Evolutionary conservation across 805 yeast genomes (phyloP).

Genomic region (Sporopachydermia quercuum): DNA sequence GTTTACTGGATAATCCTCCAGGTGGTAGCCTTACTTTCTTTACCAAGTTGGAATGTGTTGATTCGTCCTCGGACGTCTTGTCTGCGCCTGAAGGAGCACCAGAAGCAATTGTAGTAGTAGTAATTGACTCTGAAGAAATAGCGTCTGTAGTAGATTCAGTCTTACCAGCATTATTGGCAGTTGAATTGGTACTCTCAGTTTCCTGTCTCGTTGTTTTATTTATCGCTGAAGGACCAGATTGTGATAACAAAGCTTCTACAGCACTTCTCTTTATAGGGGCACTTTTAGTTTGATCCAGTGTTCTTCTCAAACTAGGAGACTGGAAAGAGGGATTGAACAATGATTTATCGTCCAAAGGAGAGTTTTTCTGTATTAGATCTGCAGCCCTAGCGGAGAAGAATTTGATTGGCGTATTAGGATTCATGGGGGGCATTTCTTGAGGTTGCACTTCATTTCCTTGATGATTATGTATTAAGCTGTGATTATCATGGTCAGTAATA

Average conservation of each 20-base stretch:
- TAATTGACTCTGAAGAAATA: too few relatives aligned
- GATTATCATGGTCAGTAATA: too few relatives aligned
- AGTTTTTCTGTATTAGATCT: conserved; percentile 12
- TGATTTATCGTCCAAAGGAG: conserved; percentile 9
- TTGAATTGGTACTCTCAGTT: too few relatives aligned
- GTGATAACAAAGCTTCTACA: conserved; percentile 1
- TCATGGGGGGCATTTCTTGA: too few relatives aligned
- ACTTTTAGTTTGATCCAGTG: conserved; percentile 14
- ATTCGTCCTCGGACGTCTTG: neutral
- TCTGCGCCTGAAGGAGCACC: neutral
- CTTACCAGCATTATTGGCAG: too few relatives aligned
- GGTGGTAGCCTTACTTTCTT: neutral
- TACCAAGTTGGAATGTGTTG: neutral
- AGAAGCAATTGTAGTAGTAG: too few relatives aligned
- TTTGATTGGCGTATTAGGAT: conserved; percentile 7
- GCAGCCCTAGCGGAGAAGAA: conserved; percentile 17
- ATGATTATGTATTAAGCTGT: too few relatives aligned
- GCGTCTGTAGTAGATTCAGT: too few relatives aligned
- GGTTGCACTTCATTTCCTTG: too few relatives aligned
- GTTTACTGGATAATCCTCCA: neutral
- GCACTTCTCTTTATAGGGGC: conserved; percentile 10
- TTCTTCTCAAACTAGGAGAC: conserved; percentile 14
- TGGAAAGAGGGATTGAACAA: conserved; percentile 12
- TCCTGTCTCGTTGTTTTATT: neutral
- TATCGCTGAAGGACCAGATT: too few relatives aligned